Evolutionary conservation across 768 basidiomycete species (phyloP).

Genomic region (Amanita brunnescens): DNA sequence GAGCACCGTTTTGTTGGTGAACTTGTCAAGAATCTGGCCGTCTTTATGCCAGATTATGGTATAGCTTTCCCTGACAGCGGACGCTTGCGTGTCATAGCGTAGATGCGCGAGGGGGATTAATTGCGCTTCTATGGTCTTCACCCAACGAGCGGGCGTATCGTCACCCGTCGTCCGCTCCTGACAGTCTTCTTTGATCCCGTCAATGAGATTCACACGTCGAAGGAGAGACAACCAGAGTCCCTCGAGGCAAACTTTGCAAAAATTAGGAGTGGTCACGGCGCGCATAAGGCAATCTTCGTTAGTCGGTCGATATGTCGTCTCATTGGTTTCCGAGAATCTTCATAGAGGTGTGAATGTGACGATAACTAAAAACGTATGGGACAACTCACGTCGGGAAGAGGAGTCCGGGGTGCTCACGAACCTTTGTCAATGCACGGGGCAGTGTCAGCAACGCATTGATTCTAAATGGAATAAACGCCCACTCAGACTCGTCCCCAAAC

Average conservation of each 20-base stretch:
- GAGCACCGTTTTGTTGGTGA: constrained; percentile 45
- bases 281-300: constrained; percentile 84
- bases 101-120: constrained; percentile 60
- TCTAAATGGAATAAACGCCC: constrained; percentile 14
- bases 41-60: constrained; percentile 48
- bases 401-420: constrained; percentile 50
- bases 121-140: constrained; percentile 32
- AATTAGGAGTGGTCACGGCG: constrained; percentile 54
- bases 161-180: constrained; percentile 1
- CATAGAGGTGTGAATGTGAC: no score
- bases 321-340: constrained; percentile 57
- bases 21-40: constrained; percentile 31
- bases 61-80: constrained; percentile 29
- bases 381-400: constrained; percentile 64
- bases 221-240: constrained; percentile 67
- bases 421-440: constrained; percentile 23
- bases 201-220: constrained; percentile 51
- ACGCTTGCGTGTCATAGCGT: constrained; percentile 19
- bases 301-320: constrained; percentile 70
- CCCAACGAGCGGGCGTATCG: constrained; percentile 7
- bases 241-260: constrained; percentile 69
- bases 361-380: no score
- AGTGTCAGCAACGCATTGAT: not conserved
- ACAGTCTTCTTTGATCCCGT: constrained; percentile 38
- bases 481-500: constrained; percentile 59